Percentiles rank a stretch among this genome's conserved stretches.
Conservation (phyloP, 176 grass and related monocot species). For the Cocos nucifera region DNA sequence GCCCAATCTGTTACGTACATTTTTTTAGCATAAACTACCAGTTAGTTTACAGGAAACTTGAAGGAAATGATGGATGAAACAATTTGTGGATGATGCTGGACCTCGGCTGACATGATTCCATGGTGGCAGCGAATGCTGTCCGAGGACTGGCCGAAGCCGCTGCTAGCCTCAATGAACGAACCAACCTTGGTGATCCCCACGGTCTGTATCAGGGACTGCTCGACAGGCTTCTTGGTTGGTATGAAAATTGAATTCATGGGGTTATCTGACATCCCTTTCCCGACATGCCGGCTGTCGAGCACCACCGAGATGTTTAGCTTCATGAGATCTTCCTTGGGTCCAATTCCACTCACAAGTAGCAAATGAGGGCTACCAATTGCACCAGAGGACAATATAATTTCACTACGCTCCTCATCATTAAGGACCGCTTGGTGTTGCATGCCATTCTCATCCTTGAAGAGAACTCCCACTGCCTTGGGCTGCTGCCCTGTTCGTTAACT, state of each 20-base stretch:
- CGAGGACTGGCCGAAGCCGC: conserved; percentile 72
- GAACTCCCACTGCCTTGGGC: conserved; percentile 50
- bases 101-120: conserved; percentile 87
- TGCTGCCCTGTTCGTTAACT: conserved; percentile 14
- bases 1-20: conserved; percentile 41
- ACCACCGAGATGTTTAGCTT: conserved; percentile 53
- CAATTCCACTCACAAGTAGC: conserved; percentile 69
- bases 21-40: background rate
- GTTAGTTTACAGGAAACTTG: conserved; percentile 7
- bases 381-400: conserved; percentile 57
- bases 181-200: conserved; percentile 63
- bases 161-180: conserved; percentile 82
- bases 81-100: conserved; percentile 12
- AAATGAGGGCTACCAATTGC: conserved; percentile 68
- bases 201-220: conserved; percentile 76
- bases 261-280: conserved; percentile 74
- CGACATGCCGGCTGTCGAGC: conserved; percentile 56
- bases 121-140: conserved; percentile 74
- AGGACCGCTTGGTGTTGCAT: conserved; percentile 41
- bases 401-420: conserved; percentile 26
- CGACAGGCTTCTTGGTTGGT: conserved; percentile 62
- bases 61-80: background rate
- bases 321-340: conserved; percentile 57
- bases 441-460: conserved; percentile 66
- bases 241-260: conserved; percentile 90